Percentiles rank a stretch among this genome's conserved stretches.
Conservation (phyloP, 2,329 filamentous ascomycete genomes). For the Colletotrichum nymphaeae region DNA sequence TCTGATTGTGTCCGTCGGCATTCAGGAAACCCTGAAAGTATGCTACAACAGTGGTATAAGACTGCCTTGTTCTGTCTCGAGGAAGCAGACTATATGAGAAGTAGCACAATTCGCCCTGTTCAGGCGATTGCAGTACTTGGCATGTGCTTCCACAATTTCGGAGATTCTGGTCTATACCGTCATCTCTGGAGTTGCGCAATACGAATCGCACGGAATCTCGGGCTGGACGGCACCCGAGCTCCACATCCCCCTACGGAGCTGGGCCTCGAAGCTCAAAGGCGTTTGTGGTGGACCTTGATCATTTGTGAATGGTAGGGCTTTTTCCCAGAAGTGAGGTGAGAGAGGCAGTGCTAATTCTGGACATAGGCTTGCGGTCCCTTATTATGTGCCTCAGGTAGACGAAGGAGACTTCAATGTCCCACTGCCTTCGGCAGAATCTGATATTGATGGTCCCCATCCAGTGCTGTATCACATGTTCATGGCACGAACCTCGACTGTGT, state of each 20-base stretch:
- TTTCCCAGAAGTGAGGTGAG: neutral
- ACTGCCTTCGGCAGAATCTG: conserved; percentile 8
- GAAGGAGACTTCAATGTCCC: conserved; percentile 19
- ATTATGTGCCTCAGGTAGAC: conserved; percentile 18
- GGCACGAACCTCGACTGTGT: conserved; percentile 25
- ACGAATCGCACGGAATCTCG: conserved; percentile 31
- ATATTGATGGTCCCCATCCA: neutral
- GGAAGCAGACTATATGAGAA: conserved; percentile 33
- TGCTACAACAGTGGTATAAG: conserved; percentile 34
- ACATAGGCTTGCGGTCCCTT: conserved; percentile 24
- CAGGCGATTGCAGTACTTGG: conserved; percentile 38
- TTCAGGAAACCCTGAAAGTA: neutral
- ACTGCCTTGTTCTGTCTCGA: conserved; percentile 35
- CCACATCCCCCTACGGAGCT: neutral
- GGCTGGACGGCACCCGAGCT: conserved; percentile 10
- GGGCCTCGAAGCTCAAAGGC: conserved; percentile 10
- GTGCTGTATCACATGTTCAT: conserved; percentile 33
- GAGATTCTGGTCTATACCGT: conserved; percentile 24
- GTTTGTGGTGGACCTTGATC: conserved; percentile 32
- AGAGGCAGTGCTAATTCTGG: neutral
- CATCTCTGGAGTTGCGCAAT: conserved; percentile 36
- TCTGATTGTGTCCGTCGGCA: neutral
- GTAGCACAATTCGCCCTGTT: conserved; percentile 20
- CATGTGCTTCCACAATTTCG: conserved; percentile 36
- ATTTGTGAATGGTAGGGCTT: conserved; percentile 29